These are phyloP conservation scores for Reticulascus tulasneorum DNA, from an alignment of 2,329 filamentous ascomycete genomes.

Conservation along the genomic window DNA sequence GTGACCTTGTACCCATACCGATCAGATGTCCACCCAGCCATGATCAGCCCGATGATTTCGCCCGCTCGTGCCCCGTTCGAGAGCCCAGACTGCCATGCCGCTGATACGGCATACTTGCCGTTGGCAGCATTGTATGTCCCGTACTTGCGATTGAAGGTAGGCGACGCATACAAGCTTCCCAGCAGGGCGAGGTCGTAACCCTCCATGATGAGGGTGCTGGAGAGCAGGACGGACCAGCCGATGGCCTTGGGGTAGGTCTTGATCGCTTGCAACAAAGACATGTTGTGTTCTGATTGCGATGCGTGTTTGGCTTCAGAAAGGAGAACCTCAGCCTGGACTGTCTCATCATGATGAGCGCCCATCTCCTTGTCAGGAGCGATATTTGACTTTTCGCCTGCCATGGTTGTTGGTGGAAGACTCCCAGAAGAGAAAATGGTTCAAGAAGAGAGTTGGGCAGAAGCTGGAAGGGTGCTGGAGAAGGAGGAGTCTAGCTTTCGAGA, in stretches of 20 bases:
- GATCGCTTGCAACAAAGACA: slow-evolving; percentile 35
- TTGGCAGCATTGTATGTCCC: slow-evolving; percentile 29
- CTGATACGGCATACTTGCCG: slow-evolving; percentile 42
- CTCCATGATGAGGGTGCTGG: slow-evolving; percentile 45
- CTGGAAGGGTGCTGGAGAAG: too few relatives aligned
- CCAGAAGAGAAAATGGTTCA: too few relatives aligned
- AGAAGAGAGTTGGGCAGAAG: too few relatives aligned
- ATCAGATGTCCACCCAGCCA: slow-evolving; percentile 50
- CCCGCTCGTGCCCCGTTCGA: slow-evolving; percentile 50
- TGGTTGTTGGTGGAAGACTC: slow-evolving; percentile 1
- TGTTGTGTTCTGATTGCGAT: slow-evolving; percentile 34
- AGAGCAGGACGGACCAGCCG: slow-evolving; percentile 42
- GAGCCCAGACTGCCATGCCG: slow-evolving; percentile 54
- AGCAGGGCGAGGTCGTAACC: slow-evolving; percentile 49
- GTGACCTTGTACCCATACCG: slow-evolving; percentile 47
- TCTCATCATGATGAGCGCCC: slow-evolving; percentile 21
- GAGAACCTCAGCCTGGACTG: slow-evolving; percentile 18
- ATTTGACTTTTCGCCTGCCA: not conserved
- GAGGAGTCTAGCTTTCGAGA: too few relatives aligned
- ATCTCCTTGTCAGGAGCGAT: slow-evolving; percentile 15
- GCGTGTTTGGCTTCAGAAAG: slow-evolving; percentile 36
- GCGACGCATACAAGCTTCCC: slow-evolving; percentile 44
- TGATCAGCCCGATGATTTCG: slow-evolving; percentile 50
- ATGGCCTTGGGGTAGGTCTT: slow-evolving; percentile 43
- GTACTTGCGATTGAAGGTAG: slow-evolving; percentile 40